phyloP scores from a whole-genome alignment of 2,329 filamentous ascomycete species.

The Thielaviopsis euricoi region DNA sequence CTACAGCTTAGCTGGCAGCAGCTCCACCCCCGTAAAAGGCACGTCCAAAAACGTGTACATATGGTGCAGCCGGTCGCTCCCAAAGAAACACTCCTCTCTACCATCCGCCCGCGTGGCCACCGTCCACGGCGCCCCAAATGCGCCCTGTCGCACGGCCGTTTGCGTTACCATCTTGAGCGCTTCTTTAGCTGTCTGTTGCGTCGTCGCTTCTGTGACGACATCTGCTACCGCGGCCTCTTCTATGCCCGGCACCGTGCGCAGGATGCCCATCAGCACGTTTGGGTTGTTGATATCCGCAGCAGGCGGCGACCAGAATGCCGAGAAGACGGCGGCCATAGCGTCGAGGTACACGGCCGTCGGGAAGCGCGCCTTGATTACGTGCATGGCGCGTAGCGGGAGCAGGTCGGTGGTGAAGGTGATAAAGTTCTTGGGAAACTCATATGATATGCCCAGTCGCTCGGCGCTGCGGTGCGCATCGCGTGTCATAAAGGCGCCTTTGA shows the following conservation, averaged over 20 bases:
- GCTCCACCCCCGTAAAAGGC: conserved; percentile 36
- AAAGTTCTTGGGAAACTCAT: conserved; percentile 25
- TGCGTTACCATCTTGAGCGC: conserved; percentile 40
- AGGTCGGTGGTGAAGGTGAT: conserved; percentile 26
- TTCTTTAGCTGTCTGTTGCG: conserved; percentile 27
- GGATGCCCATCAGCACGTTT: conserved; percentile 27
- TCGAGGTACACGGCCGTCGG: conserved; percentile 32
- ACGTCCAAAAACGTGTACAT: conserved; percentile 51
- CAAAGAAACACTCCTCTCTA: conserved; percentile 53
- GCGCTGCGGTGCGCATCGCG: conserved; percentile 26
- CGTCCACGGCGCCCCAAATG: conserved; percentile 65
- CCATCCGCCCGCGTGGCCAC: conserved; percentile 43
- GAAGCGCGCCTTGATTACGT: conserved; percentile 46
- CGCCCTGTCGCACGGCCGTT: conserved; percentile 45
- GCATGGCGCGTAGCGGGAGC: conserved; percentile 48
- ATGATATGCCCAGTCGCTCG: conserved; percentile 21
- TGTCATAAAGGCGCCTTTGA: conserved; percentile 43
- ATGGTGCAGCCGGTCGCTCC: conserved; percentile 57
- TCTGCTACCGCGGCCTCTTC: conserved; percentile 32
- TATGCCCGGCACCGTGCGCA: conserved; percentile 20
- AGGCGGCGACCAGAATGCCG: conserved; percentile 44
- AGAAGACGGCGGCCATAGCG: conserved; percentile 37
- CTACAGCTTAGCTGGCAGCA: conserved; percentile 15
- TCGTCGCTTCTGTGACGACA: conserved; percentile 36
- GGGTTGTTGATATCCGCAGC: conserved; percentile 42